Base-by-base conservation (phyloP, 164 flowering plant genomes). In the Macadamia tetraphylla region DNA sequence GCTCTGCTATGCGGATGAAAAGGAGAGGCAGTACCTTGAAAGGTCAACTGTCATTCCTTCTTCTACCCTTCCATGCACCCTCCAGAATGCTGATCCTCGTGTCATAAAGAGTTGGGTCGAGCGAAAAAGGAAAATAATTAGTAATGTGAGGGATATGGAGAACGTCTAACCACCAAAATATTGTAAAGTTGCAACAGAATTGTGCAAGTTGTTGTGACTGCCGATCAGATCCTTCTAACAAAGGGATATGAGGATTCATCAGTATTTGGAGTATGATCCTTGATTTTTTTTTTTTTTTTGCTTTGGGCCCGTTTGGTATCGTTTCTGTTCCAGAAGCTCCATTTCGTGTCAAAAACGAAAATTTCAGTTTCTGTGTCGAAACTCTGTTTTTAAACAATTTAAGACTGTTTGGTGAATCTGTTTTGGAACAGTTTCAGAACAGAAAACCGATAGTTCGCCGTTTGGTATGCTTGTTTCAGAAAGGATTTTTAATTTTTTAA, bases 1-100 rank as follows among this genome's bases (percentile, higher is more conserved):
- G 30, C 84, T 87, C 49, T 93, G 98, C 72, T 84, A 75, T 56
- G 92, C 97, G 6, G 91, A 91, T 48, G 23, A 73, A 17, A 80
- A 78, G 69, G 80, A 86, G 79, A 83, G 62, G 75, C 59, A 78
- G n/a, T 78, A 75, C 67, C 84, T 93, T 6, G 73, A 81, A 62
- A 79, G 72, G 17, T 81, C 94, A 49, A 57, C 72, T 3, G 73
- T 81, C 1, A 63, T 46, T 30, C 76, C 84, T 43, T 81, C 93
- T 2, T 13, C 75, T 43, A 55, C 69, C 15, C 80, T 76, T 7
- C 98, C 98, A 2, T 92, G 94, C 82, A 66, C 64, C 23, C 82
- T 85, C 23, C 81, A 70, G 7, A 73, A 77, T 35, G 71, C 74
- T 6, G 71, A 82, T 63, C 51, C 63, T 44, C 51, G 70, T 46